Conservation (phyloP, 2,329 filamentous ascomycete species). For the Aureobasidium vineae region DNA sequence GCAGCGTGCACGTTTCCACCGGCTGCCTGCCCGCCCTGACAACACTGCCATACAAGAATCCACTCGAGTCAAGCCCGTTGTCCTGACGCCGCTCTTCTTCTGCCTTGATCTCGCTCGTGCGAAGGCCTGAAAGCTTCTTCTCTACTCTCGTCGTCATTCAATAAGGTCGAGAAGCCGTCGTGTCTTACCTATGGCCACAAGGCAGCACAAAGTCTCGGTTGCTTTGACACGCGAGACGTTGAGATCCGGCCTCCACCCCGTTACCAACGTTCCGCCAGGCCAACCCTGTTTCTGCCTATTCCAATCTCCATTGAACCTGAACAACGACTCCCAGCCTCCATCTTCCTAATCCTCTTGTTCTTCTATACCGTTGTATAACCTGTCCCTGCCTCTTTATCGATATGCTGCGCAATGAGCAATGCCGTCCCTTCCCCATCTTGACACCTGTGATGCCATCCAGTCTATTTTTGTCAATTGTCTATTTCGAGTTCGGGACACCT, state of each 20-base stretch:
- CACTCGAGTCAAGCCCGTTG: background rate
- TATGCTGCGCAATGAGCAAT: background rate
- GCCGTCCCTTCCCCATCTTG: background rate
- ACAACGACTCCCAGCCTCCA: slow-evolving; percentile 1
- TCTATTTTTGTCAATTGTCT: background rate
- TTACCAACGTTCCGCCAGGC: slow-evolving; percentile 3
- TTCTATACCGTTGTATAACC: background rate
- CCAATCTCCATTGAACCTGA: background rate
- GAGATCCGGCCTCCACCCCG: slow-evolving; percentile 13
- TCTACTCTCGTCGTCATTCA: background rate
- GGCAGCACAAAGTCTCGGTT: slow-evolving; percentile 5
- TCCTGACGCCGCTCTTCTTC: background rate
- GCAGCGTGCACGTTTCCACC: slow-evolving; percentile 6
- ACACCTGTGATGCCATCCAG: background rate
- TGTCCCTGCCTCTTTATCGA: slow-evolving; percentile 1
- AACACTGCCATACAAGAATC: slow-evolving; percentile 9
- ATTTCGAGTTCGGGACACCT: background rate
- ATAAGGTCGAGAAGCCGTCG: background rate
- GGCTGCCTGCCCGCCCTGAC: background rate
- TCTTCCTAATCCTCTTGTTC: background rate
- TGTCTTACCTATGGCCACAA: slow-evolving; percentile 2
- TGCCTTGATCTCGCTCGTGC: background rate
- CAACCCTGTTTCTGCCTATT: background rate
- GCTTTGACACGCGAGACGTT: slow-evolving; percentile 18
- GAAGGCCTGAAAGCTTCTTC: background rate